phyloP scores from a whole-genome alignment of 2,329 filamentous ascomycete species.

The Xylariaceae sp. region DNA sequence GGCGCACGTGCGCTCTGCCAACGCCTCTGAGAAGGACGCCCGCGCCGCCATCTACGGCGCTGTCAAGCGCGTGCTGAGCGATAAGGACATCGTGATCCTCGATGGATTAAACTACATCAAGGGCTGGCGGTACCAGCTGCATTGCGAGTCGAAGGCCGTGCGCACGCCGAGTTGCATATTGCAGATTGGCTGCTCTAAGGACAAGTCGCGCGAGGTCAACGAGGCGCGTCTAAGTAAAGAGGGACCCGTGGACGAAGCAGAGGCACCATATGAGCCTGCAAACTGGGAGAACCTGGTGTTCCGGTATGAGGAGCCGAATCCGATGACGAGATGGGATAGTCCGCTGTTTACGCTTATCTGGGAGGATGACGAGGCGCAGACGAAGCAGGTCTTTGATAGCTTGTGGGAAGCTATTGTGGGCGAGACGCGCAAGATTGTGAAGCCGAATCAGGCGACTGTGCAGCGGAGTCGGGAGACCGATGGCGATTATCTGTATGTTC shows the following conservation, averaged over 20 bases:
- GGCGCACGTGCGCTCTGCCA: conserved; percentile 62
- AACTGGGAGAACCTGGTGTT: conserved; percentile 78
- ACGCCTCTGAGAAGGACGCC: conserved; percentile 74
- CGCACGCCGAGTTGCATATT: conserved; percentile 71
- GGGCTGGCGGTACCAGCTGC: conserved; percentile 80
- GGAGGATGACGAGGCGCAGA: conserved; percentile 63
- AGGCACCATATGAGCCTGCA: conserved; percentile 46
- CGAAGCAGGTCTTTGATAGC: conserved; percentile 51
- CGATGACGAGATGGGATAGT: conserved; percentile 79
- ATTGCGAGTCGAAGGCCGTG: conserved; percentile 77
- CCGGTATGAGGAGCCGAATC: conserved; percentile 80
- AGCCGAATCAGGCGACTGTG: conserved; percentile 71
- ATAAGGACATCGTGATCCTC: conserved; percentile 70
- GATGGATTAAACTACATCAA: conserved; percentile 87
- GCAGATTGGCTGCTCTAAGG: conserved; percentile 53
- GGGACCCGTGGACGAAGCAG: conserved; percentile 32
- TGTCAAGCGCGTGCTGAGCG: conserved; percentile 68
- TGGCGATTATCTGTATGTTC: conserved; percentile 71
- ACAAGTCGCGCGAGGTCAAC: conserved; percentile 55
- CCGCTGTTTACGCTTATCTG: conserved; percentile 75
- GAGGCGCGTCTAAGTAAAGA: conserved; percentile 45
- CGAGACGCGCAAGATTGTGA: conserved; percentile 57
- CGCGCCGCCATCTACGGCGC: conserved; percentile 70
- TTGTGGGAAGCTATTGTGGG: conserved; percentile 72
- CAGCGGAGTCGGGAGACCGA: conserved; percentile 56